Base-by-base conservation (phyloP, 2,329 filamentous ascomycete genomes). In the Acrocalymma vagum region DNA sequence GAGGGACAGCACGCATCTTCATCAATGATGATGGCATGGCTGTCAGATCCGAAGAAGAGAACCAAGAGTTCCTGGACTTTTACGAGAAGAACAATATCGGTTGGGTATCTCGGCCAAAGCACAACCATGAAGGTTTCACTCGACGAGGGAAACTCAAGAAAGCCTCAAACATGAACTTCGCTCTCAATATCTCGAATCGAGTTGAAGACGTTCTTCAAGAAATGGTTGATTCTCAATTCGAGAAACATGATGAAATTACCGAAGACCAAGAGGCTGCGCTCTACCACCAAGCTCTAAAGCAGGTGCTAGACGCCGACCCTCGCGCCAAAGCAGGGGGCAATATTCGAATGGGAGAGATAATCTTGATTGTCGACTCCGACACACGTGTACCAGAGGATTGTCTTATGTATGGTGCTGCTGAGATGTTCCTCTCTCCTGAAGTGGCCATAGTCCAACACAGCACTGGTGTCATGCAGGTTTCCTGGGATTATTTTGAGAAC, bases 331-430 rank as follows among this genome's bases (percentile, higher is more conserved):
- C 89, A 22, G 87, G 90, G 62, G 89, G 89, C 43, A 90, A 94
- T 68, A 86, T 95, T 54, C 87, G 89, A 34, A 77, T 94, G 29
- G 90, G 90, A 38, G 89, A 94, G 69, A 90, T 90, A 64, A 88
- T 91, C 45, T 73, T 88, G 22, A 74, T 90, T 42, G 87, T 58
- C 42, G 55, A 61, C 28, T 52, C 51, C 3, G 50, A 52, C 14
- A 48, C 44, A 27, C 49, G 51, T 17, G 56, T 60, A 15, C 88
- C 88, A 1, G 73, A 79, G 29, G 88, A 90, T 65, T 91, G 87
- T 61, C 76, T 91, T 44, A 77, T 91, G n/a, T 87, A 91, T 62
- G 86, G 86, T 29, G 86, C 87, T 20, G 88, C 84, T 29, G 87
- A 91, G 61, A 89, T 91, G 86, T 86, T 90, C 61, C 83, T 86